These are phyloP conservation scores for Fraxinus paxiana DNA, from an alignment of 305 asterid genomes.

Conservation along the genomic window DNA sequence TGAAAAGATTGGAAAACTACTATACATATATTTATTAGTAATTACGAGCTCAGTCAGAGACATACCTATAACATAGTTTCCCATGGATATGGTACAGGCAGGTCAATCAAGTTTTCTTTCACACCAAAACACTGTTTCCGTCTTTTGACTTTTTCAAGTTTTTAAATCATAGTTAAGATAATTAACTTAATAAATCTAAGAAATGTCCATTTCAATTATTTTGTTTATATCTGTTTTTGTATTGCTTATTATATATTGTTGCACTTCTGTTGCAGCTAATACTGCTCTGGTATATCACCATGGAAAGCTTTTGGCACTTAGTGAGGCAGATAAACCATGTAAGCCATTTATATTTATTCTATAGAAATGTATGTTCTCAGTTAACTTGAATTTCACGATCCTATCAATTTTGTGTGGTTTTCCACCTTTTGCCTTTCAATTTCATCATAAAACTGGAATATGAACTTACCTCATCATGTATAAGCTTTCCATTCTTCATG, in stretches of 20 bases:
- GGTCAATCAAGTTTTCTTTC: slow-evolving; percentile 7
- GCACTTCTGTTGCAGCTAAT: slow-evolving; percentile 58
- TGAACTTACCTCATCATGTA: neutral
- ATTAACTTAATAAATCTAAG: neutral
- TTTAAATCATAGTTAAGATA: neutral
- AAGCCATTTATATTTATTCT: slow-evolving; percentile 29
- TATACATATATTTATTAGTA: neutral
- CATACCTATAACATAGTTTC: neutral
- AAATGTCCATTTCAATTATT: neutral
- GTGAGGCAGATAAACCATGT: slow-evolving; percentile 96
- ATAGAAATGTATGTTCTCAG: neutral
- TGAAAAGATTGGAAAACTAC: neutral
- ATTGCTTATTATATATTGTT: slow-evolving; percentile 24
- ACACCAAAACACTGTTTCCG: neutral
- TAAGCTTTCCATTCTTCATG: neutral
- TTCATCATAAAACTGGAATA: neutral
- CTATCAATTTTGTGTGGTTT: neutral
- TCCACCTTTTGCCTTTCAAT: slow-evolving; percentile 5
- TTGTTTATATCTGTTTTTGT: slow-evolving; percentile 17
- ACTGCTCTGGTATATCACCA: slow-evolving; percentile 88
- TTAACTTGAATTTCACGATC: neutral
- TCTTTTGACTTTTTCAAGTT: neutral
- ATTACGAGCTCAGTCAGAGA: slow-evolving; percentile 8
- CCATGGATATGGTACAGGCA: neutral
- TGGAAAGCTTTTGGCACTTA: slow-evolving; percentile 87